A percentile compares a stretch with the other conserved stretches of the same genome.
phyloP scores from a whole-genome alignment of 306 rosid genomes.

The Aeschynomene evenia region DNA sequence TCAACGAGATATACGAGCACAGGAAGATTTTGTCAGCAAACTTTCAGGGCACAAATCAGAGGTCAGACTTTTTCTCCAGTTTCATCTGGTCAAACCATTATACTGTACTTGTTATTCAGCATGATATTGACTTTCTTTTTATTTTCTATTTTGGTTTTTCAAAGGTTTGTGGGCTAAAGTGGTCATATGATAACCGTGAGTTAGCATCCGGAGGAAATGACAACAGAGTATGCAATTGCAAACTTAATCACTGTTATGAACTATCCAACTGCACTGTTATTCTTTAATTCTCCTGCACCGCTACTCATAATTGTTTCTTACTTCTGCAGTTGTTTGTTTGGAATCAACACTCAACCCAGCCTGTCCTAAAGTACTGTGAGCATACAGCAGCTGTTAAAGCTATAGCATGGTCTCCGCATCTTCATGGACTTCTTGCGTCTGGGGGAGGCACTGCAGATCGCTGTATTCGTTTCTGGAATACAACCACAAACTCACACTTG shows the following conservation, averaged over 20 bases:
- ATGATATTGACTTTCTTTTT: constrained; percentile 20
- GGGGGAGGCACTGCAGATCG: constrained; percentile 99
- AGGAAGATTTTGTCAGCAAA: constrained; percentile 86
- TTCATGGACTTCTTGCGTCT: constrained; percentile 99
- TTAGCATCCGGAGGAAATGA: constrained; percentile 99
- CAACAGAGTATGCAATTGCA: constrained; percentile 67
- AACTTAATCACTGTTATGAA: constrained; percentile 17
- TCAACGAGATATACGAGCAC: constrained; percentile 87
- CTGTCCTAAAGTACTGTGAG: constrained; percentile 89
- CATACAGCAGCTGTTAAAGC: constrained; percentile 99
- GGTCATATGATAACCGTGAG: constrained; percentile 97
- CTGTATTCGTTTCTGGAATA: constrained; percentile 97
- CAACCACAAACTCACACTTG: constrained; percentile 89
- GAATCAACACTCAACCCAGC: constrained; percentile 97
- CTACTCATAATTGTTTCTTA: constrained; percentile 20
- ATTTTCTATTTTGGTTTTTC: constrained; percentile 30
- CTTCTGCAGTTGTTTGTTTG: constrained; percentile 79
- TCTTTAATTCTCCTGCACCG: constrained; percentile 28
- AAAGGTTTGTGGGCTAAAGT: constrained; percentile 94
- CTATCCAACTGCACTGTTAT: constrained; percentile 21
- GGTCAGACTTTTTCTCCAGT: constrained; percentile 50
- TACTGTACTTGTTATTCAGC: background rate
- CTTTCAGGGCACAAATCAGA: constrained; percentile 98
- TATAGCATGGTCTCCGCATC: constrained; percentile 99
- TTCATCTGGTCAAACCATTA: constrained; percentile 25